Evolutionary conservation across 768 basidiomycete species (phyloP).

Genomic region (Mycena pura): DNA sequence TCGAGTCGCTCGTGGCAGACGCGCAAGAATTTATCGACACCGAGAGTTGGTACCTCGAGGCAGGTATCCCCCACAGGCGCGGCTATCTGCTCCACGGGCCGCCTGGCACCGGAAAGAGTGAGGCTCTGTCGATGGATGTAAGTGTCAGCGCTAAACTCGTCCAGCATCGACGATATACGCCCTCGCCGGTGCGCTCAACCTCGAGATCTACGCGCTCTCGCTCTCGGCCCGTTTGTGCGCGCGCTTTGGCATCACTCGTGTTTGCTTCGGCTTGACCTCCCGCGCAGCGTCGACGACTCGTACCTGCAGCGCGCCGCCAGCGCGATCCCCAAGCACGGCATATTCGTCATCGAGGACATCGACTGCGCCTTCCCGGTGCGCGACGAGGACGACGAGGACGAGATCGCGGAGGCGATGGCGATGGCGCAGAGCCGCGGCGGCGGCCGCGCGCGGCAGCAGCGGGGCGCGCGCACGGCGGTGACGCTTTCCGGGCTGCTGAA

Average conservation of each 20-base stretch:
- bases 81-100: conserved; percentile 44
- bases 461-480: conserved; percentile 23
- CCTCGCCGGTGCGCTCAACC: conserved; percentile 50
- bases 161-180: conserved; percentile 35
- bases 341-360: conserved; percentile 37
- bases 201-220: conserved; percentile 63
- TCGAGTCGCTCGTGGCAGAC: conserved; percentile 37
- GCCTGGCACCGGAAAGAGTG: conserved; percentile 45
- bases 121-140: conserved; percentile 30
- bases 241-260: neutral
- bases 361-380: conserved; percentile 31
- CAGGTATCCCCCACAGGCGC: conserved; percentile 44
- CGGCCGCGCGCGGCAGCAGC: neutral
- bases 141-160: conserved; percentile 10
- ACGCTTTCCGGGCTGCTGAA: conserved; percentile 45
- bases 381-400: conserved; percentile 30
- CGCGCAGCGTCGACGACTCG: conserved; percentile 37
- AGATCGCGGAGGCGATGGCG: neutral
- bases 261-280: neutral
- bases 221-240: conserved; percentile 36
- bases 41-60: conserved; percentile 42
- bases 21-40: conserved; percentile 40
- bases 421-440: neutral
- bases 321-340: conserved; percentile 35
- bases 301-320: conserved; percentile 34